These are phyloP conservation scores for Cerrena zonata DNA, from an alignment of 1,284 basidiomycete species.

Conservation along the genomic window DNA sequence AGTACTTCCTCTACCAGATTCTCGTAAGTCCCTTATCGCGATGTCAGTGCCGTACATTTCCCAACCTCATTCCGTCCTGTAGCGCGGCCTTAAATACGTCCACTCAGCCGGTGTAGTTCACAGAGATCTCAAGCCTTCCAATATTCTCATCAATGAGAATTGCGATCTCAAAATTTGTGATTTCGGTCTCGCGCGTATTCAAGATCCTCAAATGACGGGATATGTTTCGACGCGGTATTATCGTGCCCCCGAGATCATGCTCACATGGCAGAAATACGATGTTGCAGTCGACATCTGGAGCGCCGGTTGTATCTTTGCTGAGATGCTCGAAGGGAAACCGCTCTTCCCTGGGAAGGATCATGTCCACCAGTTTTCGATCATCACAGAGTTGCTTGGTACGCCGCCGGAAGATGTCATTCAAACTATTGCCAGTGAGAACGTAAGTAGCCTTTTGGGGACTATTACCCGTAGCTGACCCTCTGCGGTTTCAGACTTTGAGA, in stretches of 20 bases:
- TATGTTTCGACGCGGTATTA: constrained; percentile 99
- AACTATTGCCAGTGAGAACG: constrained; percentile 97
- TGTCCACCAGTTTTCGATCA: constrained; percentile 99
- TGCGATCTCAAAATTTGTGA: constrained; percentile 99
- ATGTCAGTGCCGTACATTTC: neutral
- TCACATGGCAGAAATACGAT: constrained; percentile 99
- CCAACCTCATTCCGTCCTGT: neutral
- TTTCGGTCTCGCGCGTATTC: constrained; percentile 93
- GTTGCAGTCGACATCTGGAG: constrained; percentile 99
- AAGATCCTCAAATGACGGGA: constrained; percentile 99
- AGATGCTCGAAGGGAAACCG: constrained; percentile 99
- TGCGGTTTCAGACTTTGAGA: constrained; percentile 74
- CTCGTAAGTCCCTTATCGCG: constrained; percentile 49
- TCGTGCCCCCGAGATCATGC: constrained; percentile 98
- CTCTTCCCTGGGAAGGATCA: constrained; percentile 98
- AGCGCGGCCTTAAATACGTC: constrained; percentile 98
- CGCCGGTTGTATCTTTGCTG: constrained; percentile 98
- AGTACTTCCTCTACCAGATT: constrained; percentile 99
- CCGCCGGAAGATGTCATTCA: constrained; percentile 99
- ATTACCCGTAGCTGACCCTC: neutral
- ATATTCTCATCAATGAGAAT: constrained; percentile 99
- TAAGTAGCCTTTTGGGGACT: constrained; percentile 33
- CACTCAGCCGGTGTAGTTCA: constrained; percentile 99
- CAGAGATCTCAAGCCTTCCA: constrained; percentile 97
- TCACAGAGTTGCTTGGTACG: constrained; percentile 95